These are phyloP conservation scores for Agaricus bisporus DNA, from an alignment of 768 basidiomycete genomes.

Conservation along the genomic window DNA sequence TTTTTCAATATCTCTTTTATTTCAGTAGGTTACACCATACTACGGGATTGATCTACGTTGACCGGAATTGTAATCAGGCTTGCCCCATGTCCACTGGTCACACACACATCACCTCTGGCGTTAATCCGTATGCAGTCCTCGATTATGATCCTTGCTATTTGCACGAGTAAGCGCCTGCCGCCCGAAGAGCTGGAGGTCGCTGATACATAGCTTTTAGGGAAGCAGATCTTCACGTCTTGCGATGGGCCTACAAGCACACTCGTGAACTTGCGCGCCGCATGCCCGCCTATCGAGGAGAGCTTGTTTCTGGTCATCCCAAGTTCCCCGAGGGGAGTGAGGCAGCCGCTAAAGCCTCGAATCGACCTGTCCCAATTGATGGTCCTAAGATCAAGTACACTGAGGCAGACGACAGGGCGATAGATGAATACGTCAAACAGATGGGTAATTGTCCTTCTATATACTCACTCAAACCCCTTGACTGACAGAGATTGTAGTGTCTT, in stretches of 20 bases:
- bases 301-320: slow-evolving; percentile 25
- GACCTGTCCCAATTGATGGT: slow-evolving; percentile 26
- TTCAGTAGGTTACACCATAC: too few relatives aligned
- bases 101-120: slow-evolving; percentile 40
- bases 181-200: background rate
- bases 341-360: slow-evolving; percentile 14
- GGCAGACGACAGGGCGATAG: slow-evolving; percentile 38
- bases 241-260: slow-evolving; percentile 48
- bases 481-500: slow-evolving; percentile 23
- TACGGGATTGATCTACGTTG: too few relatives aligned
- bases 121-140: slow-evolving; percentile 33
- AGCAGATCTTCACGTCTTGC: slow-evolving; percentile 38
- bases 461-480: background rate
- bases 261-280: slow-evolving; percentile 53
- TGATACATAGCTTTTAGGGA: slow-evolving; percentile 18
- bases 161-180: slow-evolving; percentile 27
- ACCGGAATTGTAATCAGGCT: too few relatives aligned
- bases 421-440: slow-evolving; percentile 25
- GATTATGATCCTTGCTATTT: slow-evolving; percentile 43
- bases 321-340: slow-evolving; percentile 31
- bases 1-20: too few relatives aligned
- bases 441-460: background rate
- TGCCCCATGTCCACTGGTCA: slow-evolving; percentile 42
- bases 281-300: slow-evolving; percentile 35
- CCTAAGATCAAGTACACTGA: slow-evolving; percentile 34